phyloP scores from a whole-genome alignment of 805 yeast species.

The Candida maltosa region DNA sequence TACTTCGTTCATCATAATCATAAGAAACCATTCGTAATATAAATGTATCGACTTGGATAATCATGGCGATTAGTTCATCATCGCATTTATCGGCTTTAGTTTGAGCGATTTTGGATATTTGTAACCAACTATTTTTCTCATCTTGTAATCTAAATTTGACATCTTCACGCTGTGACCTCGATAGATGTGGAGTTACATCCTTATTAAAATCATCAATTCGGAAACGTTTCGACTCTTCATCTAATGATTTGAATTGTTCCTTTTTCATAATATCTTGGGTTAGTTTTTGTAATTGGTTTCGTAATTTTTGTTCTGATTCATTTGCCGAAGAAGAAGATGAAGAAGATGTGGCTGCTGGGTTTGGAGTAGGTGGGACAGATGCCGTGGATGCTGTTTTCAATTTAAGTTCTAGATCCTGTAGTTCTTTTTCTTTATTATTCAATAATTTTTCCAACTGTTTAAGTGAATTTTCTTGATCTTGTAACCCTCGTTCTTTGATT shows the following conservation, averaged over 20 bases:
- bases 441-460: slow-evolving; percentile 8
- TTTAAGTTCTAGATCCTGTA: slow-evolving; percentile 5
- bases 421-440: slow-evolving; percentile 7
- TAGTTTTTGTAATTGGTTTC: slow-evolving; percentile 16
- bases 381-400: slow-evolving; percentile 7
- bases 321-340: background rate
- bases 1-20: slow-evolving; percentile 31
- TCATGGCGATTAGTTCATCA: slow-evolving; percentile 18
- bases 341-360: background rate
- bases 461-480: slow-evolving; percentile 5
- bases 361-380: slow-evolving; percentile 1
- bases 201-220: background rate
- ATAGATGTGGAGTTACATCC: slow-evolving; percentile 1
- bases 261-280: slow-evolving; percentile 15
- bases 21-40: slow-evolving; percentile 22
- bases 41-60: slow-evolving; percentile 26
- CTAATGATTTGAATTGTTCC: slow-evolving; percentile 8
- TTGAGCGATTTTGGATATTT: slow-evolving; percentile 17
- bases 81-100: slow-evolving; percentile 9
- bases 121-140: slow-evolving; percentile 18
- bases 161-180: slow-evolving; percentile 9
- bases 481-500: slow-evolving; percentile 3
- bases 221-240: slow-evolving; percentile 1
- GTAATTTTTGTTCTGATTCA: slow-evolving; percentile 11
- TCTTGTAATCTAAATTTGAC: slow-evolving; percentile 6